A percentile compares a stretch with the other conserved stretches of the same genome.
Conservation (phyloP, 768 basidiomycete species). For the Naganishia onofrii region DNA sequence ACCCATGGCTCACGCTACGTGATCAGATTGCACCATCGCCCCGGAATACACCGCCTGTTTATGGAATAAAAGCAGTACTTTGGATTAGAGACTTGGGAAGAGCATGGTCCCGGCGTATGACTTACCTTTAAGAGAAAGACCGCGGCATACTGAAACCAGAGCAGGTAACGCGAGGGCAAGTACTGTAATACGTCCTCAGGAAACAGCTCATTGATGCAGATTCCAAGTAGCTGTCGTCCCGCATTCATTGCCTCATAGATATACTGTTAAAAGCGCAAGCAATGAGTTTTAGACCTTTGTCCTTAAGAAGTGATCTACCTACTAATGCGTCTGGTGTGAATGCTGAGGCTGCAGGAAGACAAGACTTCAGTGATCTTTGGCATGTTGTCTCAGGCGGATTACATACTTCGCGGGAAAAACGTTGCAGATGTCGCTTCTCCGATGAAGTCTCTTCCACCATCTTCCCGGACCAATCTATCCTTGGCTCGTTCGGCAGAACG, state of each 20-base stretch:
- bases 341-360: constrained; percentile 34
- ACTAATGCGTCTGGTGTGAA: constrained; percentile 31
- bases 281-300: not conserved
- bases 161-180: constrained; percentile 45
- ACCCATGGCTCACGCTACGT: constrained; percentile 36
- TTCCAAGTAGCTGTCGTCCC: constrained; percentile 42
- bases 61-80: not conserved
- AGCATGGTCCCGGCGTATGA: not conserved
- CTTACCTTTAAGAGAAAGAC: constrained; percentile 43
- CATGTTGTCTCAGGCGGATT: not conserved
- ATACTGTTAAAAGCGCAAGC: constrained; percentile 32
- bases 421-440: constrained; percentile 2
- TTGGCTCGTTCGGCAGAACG: constrained; percentile 27
- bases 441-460: not conserved
- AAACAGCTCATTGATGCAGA: constrained; percentile 39
- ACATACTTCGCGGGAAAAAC: constrained; percentile 46
- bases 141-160: constrained; percentile 47
- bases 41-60: constrained; percentile 44
- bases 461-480: not conserved
- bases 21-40: constrained; percentile 40
- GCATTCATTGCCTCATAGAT: constrained; percentile 50
- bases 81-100: not conserved
- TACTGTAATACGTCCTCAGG: constrained; percentile 41
- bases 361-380: not conserved
- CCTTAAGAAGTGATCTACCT: not conserved